phyloP scores from a whole-genome alignment of 192 early-diverging fungal genomes.

The Coemansia sp. region DNA sequence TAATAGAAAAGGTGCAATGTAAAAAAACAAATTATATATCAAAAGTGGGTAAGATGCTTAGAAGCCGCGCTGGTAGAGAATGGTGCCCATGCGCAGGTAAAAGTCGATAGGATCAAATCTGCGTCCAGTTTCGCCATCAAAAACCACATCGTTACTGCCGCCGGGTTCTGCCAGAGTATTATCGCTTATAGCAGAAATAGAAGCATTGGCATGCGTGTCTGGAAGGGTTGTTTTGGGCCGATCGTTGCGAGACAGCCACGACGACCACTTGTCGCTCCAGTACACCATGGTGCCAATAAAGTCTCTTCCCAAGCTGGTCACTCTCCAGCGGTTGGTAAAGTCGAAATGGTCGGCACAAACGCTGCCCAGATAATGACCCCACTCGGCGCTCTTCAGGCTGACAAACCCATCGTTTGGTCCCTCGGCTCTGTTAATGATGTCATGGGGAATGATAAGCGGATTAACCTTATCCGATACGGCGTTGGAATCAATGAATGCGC shows the following conservation, averaged over 20 bases:
- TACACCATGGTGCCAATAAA: constrained; percentile 42
- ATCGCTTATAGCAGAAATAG: background rate
- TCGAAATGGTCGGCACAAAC: constrained; percentile 89
- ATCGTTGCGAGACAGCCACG: constrained; percentile 32
- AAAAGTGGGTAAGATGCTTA: constrained; percentile 20
- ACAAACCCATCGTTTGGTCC: constrained; percentile 95
- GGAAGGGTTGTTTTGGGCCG: background rate
- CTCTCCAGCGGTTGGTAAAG: constrained; percentile 60
- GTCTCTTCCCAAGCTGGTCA: constrained; percentile 37
- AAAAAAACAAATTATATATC: background rate
- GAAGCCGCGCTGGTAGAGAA: constrained; percentile 65
- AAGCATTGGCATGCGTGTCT: background rate
- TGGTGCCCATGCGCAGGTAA: constrained; percentile 68
- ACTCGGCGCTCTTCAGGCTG: constrained; percentile 74
- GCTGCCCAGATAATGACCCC: constrained; percentile 84
- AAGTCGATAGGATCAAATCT: constrained; percentile 71
- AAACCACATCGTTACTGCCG: background rate
- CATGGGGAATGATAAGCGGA: constrained; percentile 75
- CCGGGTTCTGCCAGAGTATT: background rate
- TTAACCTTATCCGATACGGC: constrained; percentile 63
- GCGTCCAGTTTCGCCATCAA: background rate
- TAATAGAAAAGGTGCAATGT: background rate
- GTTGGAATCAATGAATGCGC: constrained; percentile 68
- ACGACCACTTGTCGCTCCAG: constrained; percentile 48
- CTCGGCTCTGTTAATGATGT: constrained; percentile 74